phyloP scores from a whole-genome alignment of 2,329 filamentous ascomycete genomes.

The Diatrype stigma region DNA sequence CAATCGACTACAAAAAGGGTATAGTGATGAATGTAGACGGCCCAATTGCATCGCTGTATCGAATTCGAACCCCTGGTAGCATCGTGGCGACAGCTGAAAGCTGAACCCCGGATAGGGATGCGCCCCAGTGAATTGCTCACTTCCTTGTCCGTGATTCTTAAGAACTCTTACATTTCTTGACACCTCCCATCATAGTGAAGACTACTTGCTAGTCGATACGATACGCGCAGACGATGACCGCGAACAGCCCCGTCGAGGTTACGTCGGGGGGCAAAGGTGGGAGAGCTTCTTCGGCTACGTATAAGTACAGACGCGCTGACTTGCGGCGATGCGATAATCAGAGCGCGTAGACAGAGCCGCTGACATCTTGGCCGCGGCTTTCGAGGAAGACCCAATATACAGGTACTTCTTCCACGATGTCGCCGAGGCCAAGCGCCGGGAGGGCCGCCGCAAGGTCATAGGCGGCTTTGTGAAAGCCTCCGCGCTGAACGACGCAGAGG shows the following conservation, averaged over 20 bases:
- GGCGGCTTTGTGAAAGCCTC: constrained; percentile 2
- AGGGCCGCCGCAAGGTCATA: not conserved
- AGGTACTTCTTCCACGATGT: constrained; percentile 8
- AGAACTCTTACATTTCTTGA: too few species aligned
- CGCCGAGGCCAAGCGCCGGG: constrained; percentile 3
- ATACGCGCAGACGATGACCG: not conserved
- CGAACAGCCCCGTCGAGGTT: not conserved
- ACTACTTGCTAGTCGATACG: too few species aligned
- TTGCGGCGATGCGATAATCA: not conserved
- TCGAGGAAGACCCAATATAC: constrained; percentile 9
- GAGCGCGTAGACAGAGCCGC: constrained; percentile 2
- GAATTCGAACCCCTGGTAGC: too few species aligned
- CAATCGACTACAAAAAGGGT: too few species aligned
- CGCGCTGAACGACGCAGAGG: constrained; percentile 4
- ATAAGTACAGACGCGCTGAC: not conserved
- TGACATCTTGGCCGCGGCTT: constrained; percentile 5
- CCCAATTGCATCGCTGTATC: too few species aligned
- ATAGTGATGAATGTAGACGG: too few species aligned
- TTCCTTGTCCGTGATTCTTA: too few species aligned
- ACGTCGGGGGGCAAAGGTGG: not conserved
- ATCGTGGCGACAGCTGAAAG: too few species aligned
- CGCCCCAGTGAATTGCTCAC: too few species aligned
- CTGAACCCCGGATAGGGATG: too few species aligned
- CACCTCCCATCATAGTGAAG: too few species aligned
- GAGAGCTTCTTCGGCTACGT: not conserved